A percentile compares a stretch with the other conserved stretches of the same genome.
Conservation (phyloP, 108 stramenopile genomes). For the Cylindrotheca closterium region DNA sequence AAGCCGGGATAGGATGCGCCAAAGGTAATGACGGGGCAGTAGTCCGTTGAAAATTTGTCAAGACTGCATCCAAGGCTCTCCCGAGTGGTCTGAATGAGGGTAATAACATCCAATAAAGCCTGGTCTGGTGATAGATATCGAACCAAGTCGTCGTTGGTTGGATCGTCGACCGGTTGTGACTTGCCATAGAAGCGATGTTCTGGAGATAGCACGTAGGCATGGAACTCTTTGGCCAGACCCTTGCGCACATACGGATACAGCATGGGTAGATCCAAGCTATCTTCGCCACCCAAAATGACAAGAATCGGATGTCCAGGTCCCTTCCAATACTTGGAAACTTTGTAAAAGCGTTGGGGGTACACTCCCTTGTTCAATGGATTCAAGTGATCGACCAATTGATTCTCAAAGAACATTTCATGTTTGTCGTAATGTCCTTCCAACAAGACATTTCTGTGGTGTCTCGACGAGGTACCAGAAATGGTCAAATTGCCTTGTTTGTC, state of each 20-base stretch:
- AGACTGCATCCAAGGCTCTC: slow-evolving; percentile 40
- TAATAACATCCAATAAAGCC: slow-evolving; percentile 52
- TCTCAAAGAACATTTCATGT: slow-evolving; percentile 37
- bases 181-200: slow-evolving; percentile 87
- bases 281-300: slow-evolving; percentile 79
- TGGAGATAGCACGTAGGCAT: slow-evolving; percentile 65
- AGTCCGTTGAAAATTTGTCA: slow-evolving; percentile 36
- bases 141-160: slow-evolving; percentile 21
- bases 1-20: slow-evolving; percentile 82
- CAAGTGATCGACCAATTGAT: slow-evolving; percentile 63
- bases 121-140: slow-evolving; percentile 61
- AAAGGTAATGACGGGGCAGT: slow-evolving; percentile 80
- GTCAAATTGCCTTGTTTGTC: background rate
- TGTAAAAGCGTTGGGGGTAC: slow-evolving; percentile 64
- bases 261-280: slow-evolving; percentile 36
- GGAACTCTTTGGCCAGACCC: slow-evolving; percentile 58
- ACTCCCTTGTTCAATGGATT: slow-evolving; percentile 12
- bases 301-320: slow-evolving; percentile 79
- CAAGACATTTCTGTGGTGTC: background rate
- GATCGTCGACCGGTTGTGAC: slow-evolving; percentile 48
- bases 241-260: slow-evolving; percentile 73
- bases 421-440: slow-evolving; percentile 4
- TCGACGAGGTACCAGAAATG: background rate
- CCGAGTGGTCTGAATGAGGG: slow-evolving; percentile 35
- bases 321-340: slow-evolving; percentile 36